phyloP scores from a whole-genome alignment of 2,329 filamentous ascomycete genomes.

The Penicillium sp. region DNA sequence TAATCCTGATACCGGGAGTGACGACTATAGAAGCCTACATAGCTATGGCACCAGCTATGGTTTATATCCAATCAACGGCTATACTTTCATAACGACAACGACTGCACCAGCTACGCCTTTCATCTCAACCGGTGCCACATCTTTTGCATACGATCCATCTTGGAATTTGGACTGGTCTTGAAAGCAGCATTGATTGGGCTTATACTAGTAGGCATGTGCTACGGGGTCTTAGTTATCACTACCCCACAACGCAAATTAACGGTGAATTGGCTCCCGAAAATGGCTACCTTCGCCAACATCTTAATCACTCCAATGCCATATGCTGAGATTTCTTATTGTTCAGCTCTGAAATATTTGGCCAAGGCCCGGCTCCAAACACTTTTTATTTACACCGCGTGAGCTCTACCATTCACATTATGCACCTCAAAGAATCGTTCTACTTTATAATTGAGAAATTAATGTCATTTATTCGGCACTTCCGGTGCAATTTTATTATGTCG shows the following conservation, averaged over 20 bases:
- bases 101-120: not conserved
- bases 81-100: not conserved
- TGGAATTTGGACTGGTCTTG: not conserved
- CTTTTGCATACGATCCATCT: not conserved
- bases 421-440: not conserved
- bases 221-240: not conserved
- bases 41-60: not conserved
- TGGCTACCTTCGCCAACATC: not conserved
- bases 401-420: not conserved
- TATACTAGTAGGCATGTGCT: not conserved
- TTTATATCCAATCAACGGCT: not conserved
- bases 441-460: too few relatives aligned
- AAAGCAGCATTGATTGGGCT: not conserved
- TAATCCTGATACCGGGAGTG: too few relatives aligned
- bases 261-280: not conserved
- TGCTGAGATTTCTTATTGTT: not conserved
- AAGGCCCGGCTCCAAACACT: not conserved
- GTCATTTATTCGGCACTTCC: too few relatives aligned
- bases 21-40: not conserved
- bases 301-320: not conserved
- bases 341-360: not conserved
- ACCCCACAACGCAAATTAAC: not conserved
- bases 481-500: too few relatives aligned
- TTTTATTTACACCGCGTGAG: not conserved
- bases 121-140: not conserved